A percentile compares a stretch with the other conserved stretches of the same genome.
Evolutionary conservation across 2,329 filamentous ascomycete species (phyloP).

Genomic region (Decorospora gaudefroyi): DNA sequence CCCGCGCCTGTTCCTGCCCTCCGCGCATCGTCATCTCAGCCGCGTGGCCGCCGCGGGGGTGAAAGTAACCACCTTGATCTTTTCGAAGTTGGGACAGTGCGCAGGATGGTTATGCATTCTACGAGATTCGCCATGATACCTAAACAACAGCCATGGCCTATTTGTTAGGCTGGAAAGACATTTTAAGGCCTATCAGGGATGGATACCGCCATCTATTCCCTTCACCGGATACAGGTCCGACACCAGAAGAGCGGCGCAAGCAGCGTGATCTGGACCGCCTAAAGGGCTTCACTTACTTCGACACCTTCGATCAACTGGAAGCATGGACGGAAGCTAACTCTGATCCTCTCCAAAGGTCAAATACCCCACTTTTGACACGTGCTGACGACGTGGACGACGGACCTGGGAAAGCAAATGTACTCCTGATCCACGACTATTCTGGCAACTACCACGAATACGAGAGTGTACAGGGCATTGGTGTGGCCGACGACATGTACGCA

Average conservation of each 20-base stretch:
- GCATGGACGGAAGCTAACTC: conserved; percentile 38
- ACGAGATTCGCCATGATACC: no score
- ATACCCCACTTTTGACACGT: conserved; percentile 45
- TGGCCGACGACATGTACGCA: conserved; percentile 44
- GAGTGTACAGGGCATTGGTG: conserved; percentile 36
- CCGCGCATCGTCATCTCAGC: conserved; percentile 27
- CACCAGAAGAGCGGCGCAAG: conserved; percentile 39
- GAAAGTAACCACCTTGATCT: no score
- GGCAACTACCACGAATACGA: conserved; percentile 55
- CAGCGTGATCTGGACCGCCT: conserved; percentile 39
- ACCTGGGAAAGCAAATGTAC: conserved; percentile 28
- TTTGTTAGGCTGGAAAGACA: conserved; percentile 46
- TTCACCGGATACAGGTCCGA: conserved; percentile 41
- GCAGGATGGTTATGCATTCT: no score
- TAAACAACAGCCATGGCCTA: conserved; percentile 21
- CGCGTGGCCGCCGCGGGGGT: conserved; percentile 5
- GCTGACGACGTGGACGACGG: neutral
- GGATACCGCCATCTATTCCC: conserved; percentile 47
- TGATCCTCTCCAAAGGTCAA: conserved; percentile 47
- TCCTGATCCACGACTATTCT: conserved; percentile 49
- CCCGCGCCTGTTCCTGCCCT: conserved; percentile 29
- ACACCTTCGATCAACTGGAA: conserved; percentile 48
- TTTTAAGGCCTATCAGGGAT: conserved; percentile 48
- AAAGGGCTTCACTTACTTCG: conserved; percentile 50
- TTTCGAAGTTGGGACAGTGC: no score